Conservation (phyloP, 108 stramenopile genomes). For the Parietichytrium sp. region DNA sequence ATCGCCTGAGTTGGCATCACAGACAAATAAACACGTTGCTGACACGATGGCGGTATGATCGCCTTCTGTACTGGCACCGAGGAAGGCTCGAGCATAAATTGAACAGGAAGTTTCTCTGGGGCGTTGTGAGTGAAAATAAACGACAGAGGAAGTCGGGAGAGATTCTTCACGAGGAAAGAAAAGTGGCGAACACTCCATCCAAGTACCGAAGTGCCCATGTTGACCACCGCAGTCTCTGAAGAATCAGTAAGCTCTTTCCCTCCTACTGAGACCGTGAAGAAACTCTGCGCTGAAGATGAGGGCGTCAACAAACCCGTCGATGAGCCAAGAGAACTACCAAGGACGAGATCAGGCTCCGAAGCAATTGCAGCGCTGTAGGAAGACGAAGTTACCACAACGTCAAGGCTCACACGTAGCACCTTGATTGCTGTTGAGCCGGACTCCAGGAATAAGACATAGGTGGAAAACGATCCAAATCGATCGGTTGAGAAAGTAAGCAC, state of each 20-base stretch:
- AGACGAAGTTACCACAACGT: not conserved
- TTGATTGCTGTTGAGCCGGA: not conserved
- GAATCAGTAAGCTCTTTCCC: not conserved
- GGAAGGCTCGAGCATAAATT: constrained; percentile 17
- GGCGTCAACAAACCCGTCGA: no score
- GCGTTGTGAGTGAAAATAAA: not conserved
- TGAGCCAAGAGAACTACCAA: no score
- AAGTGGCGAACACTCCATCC: not conserved
- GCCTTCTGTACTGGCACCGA: not conserved
- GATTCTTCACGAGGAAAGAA: constrained; percentile 21
- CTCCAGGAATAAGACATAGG: constrained; percentile 6
- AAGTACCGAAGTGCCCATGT: not conserved
- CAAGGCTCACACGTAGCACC: not conserved
- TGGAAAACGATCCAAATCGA: not conserved
- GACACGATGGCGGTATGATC: not conserved
- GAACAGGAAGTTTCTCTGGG: not conserved
- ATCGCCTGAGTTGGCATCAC: not conserved
- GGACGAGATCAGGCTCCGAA: not conserved
- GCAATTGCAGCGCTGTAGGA: not conserved
- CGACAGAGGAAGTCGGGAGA: not conserved
- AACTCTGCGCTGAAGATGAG: not conserved
- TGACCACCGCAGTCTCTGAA: not conserved
- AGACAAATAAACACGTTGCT: not conserved
- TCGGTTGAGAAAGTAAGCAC: constrained; percentile 3
- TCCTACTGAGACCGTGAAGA: not conserved